Conservation (phyloP, 2,329 filamentous ascomycete genomes). For the Claviceps africana region DNA sequence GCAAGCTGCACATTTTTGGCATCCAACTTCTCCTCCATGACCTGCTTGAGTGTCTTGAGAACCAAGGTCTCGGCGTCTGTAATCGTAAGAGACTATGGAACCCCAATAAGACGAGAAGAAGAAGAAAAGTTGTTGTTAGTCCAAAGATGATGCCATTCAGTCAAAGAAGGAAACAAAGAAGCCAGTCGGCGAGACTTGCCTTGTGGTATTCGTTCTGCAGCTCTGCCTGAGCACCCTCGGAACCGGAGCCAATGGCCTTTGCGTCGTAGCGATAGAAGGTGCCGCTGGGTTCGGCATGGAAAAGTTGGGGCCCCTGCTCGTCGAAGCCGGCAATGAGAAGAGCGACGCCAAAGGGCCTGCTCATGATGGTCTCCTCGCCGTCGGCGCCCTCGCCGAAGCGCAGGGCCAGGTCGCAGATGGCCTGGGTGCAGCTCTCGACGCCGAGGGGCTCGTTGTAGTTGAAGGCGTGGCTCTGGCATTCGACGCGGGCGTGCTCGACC, state of each 20-base stretch:
- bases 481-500: slow-evolving; percentile 95
- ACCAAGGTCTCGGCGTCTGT: slow-evolving; percentile 87
- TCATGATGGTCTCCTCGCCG: slow-evolving; percentile 98
- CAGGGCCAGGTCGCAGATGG: slow-evolving; percentile 92
- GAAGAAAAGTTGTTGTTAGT: neutral
- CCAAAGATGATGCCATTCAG: neutral
- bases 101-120: neutral
- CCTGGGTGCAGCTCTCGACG: slow-evolving; percentile 96
- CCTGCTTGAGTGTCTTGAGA: slow-evolving; percentile 96
- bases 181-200: slow-evolving; percentile 23
- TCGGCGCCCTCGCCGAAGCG: slow-evolving; percentile 95
- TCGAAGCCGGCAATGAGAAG: slow-evolving; percentile 93
- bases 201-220: slow-evolving; percentile 98
- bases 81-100: slow-evolving; percentile 66
- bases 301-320: slow-evolving; percentile 91
- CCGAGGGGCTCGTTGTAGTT: slow-evolving; percentile 92
- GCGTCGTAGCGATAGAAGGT: slow-evolving; percentile 99
- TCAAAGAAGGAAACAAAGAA: neutral
- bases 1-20: slow-evolving; percentile 97
- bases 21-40: slow-evolving; percentile 99
- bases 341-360: slow-evolving; percentile 88
- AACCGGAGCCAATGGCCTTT: slow-evolving; percentile 95
- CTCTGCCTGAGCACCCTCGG: slow-evolving; percentile 93
- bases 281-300: slow-evolving; percentile 93
- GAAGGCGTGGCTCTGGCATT: slow-evolving; percentile 93